Evolutionary conservation across 2,329 filamentous ascomycete species (phyloP).

Genomic region (Phoma sp.): DNA sequence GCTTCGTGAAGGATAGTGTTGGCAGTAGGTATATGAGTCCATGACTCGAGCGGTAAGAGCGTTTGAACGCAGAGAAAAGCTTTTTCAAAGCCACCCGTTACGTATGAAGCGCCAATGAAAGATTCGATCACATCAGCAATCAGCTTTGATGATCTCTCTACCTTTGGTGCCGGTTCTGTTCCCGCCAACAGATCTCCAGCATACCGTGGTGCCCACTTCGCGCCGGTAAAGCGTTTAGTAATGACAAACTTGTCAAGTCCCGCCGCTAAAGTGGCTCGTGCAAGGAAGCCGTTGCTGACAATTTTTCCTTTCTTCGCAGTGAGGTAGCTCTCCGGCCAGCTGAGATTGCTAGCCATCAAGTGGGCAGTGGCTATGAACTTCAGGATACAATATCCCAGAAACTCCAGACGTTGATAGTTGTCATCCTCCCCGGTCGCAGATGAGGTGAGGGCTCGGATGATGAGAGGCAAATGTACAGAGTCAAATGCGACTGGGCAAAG

Average conservation of each 20-base stretch:
- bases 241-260: constrained; percentile 79
- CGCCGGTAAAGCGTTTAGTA: constrained; percentile 69
- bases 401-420: constrained; percentile 86
- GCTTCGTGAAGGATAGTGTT: constrained; percentile 37
- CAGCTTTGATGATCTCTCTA: constrained; percentile 73
- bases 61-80: constrained; percentile 68
- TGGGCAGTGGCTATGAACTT: constrained; percentile 77
- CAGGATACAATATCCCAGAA: constrained; percentile 83
- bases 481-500: constrained; percentile 63
- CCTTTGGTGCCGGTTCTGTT: constrained; percentile 20
- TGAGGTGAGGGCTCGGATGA: constrained; percentile 75
- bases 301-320: constrained; percentile 71
- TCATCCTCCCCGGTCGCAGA: constrained; percentile 65
- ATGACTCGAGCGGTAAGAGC: constrained; percentile 68
- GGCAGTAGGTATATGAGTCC: constrained; percentile 33
- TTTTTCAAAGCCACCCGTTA: constrained; percentile 71
- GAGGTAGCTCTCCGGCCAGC: constrained; percentile 80
- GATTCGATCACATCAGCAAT: constrained; percentile 90
- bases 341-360: constrained; percentile 65
- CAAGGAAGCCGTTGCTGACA: constrained; percentile 79
- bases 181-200: constrained; percentile 52
- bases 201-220: constrained; percentile 76
- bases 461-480: constrained; percentile 55
- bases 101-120: constrained; percentile 77
- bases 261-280: constrained; percentile 65